phyloP scores from a whole-genome alignment of 2,329 filamentous ascomycete species.

The Colletotrichum sp. region DNA sequence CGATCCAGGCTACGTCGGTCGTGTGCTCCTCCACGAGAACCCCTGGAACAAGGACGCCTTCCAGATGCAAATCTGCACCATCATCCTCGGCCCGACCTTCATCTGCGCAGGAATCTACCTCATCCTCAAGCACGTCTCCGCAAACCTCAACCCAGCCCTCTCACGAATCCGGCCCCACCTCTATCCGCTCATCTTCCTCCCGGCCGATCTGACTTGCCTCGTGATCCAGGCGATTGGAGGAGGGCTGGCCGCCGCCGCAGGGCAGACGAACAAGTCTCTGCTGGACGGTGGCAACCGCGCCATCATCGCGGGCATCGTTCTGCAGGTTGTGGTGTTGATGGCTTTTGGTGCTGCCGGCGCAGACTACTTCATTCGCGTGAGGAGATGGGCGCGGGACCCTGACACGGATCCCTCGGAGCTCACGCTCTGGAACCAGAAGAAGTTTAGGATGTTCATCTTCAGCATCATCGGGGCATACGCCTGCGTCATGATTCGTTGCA shows the following conservation, averaged over 20 bases:
- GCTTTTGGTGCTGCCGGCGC: slow-evolving; percentile 47
- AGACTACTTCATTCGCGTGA: slow-evolving; percentile 52
- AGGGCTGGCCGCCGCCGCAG: slow-evolving; percentile 56
- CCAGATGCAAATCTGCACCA: slow-evolving; percentile 63
- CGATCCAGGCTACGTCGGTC: slow-evolving; percentile 54
- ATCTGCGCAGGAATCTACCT: slow-evolving; percentile 69
- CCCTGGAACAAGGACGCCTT: slow-evolving; percentile 61
- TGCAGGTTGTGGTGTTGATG: slow-evolving; percentile 57
- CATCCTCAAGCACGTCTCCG: slow-evolving; percentile 63
- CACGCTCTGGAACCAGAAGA: slow-evolving; percentile 45
- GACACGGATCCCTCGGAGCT: slow-evolving; percentile 27
- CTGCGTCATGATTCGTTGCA: slow-evolving; percentile 54
- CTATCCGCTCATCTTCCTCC: slow-evolving; percentile 64
- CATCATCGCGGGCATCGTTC: slow-evolving; percentile 59
- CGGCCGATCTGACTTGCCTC: slow-evolving; percentile 62
- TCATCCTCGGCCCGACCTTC: slow-evolving; percentile 64
- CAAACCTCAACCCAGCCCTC: slow-evolving; percentile 51
- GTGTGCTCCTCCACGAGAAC: slow-evolving; percentile 54
- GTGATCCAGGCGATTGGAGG: slow-evolving; percentile 64
- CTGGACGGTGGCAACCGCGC: slow-evolving; percentile 51
- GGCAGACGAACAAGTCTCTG: slow-evolving; percentile 40
- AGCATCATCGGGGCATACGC: slow-evolving; percentile 50
- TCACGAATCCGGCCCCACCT: slow-evolving; percentile 56
- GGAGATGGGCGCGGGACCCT: slow-evolving; percentile 38
- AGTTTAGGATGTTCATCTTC: slow-evolving; percentile 48